These are phyloP conservation scores for Peronospora tabacina DNA, from an alignment of 352 stramenopile species.

Conservation along the genomic window DNA sequence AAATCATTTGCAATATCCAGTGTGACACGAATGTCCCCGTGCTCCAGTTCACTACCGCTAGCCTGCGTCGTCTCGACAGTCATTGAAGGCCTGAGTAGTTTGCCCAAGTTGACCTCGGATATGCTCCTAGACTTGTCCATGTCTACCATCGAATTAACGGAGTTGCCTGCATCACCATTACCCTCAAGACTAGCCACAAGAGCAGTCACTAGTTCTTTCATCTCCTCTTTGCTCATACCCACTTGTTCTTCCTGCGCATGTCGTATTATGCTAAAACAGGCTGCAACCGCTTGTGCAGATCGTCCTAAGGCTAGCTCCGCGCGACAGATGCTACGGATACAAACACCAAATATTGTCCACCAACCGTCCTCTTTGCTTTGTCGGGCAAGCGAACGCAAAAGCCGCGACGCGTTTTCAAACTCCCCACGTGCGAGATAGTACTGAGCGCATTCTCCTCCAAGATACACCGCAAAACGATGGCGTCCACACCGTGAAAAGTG, in stretches of 20 bases:
- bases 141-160: not conserved
- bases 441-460: conserved; percentile 55
- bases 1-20: conserved; percentile 54
- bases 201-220: conserved; percentile 40
- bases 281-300: conserved; percentile 43
- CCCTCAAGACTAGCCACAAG: conserved; percentile 38
- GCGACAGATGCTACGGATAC: conserved; percentile 46
- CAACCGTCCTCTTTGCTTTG: conserved; percentile 77
- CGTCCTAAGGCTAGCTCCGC: conserved; percentile 47
- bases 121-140: conserved; percentile 3
- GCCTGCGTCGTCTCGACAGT: conserved; percentile 51
- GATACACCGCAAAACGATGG: conserved; percentile 71
- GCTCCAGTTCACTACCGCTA: conserved; percentile 30
- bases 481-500: conserved; percentile 64
- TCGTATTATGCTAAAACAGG: conserved; percentile 58
- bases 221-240: conserved; percentile 37
- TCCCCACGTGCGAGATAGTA: conserved; percentile 51
- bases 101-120: conserved; percentile 40
- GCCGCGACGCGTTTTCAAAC: conserved; percentile 54
- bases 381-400: conserved; percentile 57
- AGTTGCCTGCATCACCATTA: not conserved
- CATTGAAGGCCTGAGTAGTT: conserved; percentile 44
- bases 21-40: conserved; percentile 52
- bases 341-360: conserved; percentile 51
- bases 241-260: conserved; percentile 42